These are phyloP conservation scores for Albophoma yamanashiensis DNA, from an alignment of 2,329 filamentous ascomycete genomes.

Conservation along the genomic window DNA sequence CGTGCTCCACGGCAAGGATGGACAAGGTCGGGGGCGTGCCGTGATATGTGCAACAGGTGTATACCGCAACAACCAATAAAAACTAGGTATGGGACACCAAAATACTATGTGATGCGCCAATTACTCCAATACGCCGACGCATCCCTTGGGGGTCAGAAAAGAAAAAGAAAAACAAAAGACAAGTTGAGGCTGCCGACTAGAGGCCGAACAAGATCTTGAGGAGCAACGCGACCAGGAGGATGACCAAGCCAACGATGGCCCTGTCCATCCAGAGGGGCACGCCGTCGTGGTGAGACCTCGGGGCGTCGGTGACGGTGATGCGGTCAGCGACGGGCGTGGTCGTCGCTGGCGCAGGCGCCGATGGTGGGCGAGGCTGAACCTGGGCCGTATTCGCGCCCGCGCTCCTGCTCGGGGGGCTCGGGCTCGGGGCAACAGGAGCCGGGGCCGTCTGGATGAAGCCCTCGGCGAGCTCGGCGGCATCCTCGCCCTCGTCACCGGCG, in stretches of 20 bases:
- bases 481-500: slow-evolving; percentile 19
- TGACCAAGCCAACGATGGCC: slow-evolving; percentile 61
- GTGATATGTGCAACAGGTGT: not conserved
- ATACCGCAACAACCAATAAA: not conserved
- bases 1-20: not conserved
- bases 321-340: not conserved
- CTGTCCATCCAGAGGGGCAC: slow-evolving; percentile 72
- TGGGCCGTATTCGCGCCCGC: not conserved
- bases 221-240: slow-evolving; percentile 62
- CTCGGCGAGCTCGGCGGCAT: slow-evolving; percentile 42
- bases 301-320: slow-evolving; percentile 2
- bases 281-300: slow-evolving; percentile 24
- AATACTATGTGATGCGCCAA: not conserved
- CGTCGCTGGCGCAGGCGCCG: not conserved
- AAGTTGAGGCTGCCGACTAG: not conserved
- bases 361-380: not conserved
- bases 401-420: not conserved
- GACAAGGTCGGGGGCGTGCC: not conserved
- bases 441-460: slow-evolving; percentile 45
- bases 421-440: not conserved
- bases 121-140: not conserved
- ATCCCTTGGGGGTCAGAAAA: not conserved
- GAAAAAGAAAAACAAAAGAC: not conserved
- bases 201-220: slow-evolving; percentile 36
- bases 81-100: too few species aligned